A percentile compares a stretch with the other conserved stretches of the same genome.
These are phyloP conservation scores for Crithidia bombi DNA, from an alignment of 208 protist genomes.

Conservation along the genomic window DNA sequence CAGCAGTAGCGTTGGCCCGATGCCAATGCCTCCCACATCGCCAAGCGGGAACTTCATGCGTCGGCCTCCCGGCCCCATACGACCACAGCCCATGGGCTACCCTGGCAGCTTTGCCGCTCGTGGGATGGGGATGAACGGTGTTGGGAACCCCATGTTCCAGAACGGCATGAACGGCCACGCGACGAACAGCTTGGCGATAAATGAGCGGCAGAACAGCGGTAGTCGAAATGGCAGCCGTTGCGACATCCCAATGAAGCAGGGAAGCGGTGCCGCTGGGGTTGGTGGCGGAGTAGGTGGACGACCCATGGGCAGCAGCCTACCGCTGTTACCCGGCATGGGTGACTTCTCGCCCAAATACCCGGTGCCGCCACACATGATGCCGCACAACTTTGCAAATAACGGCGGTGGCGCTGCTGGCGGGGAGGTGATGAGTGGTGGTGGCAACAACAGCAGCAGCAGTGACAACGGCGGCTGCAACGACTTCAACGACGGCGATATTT, in stretches of 20 bases:
- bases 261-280: neutral
- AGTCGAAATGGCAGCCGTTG: neutral
- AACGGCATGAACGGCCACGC: slow-evolving; percentile 19
- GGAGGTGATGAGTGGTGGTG: neutral
- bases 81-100: slow-evolving; percentile 13
- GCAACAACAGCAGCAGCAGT: slow-evolving; percentile 14
- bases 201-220: slow-evolving; percentile 15
- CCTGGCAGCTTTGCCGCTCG: neutral
- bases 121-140: slow-evolving; percentile 6
- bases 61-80: slow-evolving; percentile 16
- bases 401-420: neutral
- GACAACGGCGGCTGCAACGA: slow-evolving; percentile 15
- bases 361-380: slow-evolving; percentile 19
- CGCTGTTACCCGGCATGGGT: slow-evolving; percentile 10
- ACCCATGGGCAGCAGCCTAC: slow-evolving; percentile 15
- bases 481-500: slow-evolving; percentile 23
- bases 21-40: slow-evolving; percentile 20
- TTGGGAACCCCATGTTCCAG: neutral
- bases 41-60: slow-evolving; percentile 14
- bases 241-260: slow-evolving; percentile 1
- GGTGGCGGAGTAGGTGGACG: neutral
- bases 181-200: neutral
- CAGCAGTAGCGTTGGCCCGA: slow-evolving; percentile 11
- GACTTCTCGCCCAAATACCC: slow-evolving; percentile 13
- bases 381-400: neutral